A percentile compares a stretch with the other conserved stretches of the same genome.
These are phyloP conservation scores for Alternaria conjuncta DNA, from an alignment of 2,329 filamentous ascomycete genomes.

Conservation along the genomic window DNA sequence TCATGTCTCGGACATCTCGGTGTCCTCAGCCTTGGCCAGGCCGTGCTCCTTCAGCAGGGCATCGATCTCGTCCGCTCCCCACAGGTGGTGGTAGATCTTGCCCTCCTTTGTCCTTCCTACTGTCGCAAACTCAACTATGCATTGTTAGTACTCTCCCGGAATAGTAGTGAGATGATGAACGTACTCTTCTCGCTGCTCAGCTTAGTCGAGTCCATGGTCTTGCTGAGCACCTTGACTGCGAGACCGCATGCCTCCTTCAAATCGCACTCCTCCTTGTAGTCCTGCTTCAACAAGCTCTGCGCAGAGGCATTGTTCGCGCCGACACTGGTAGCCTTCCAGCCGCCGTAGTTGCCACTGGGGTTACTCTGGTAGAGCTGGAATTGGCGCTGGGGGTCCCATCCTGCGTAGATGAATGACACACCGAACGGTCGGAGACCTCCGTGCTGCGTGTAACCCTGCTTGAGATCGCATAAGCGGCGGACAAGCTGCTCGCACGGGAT, in stretches of 20 bases:
- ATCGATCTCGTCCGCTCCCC: constrained; percentile 96
- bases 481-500: constrained; percentile 99
- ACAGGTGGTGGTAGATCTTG: constrained; percentile 97
- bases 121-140: constrained; percentile 92
- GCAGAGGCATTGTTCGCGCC: constrained; percentile 98
- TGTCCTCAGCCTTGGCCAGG: constrained; percentile 70
- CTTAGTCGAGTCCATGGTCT: constrained; percentile 99
- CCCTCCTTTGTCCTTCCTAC: constrained; percentile 94
- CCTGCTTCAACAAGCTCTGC: constrained; percentile 96
- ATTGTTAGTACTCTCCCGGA: constrained; percentile 28
- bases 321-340: constrained; percentile 98
- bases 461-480: constrained; percentile 92
- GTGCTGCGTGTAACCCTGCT: constrained; percentile 99
- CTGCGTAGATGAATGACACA: constrained; percentile 99
- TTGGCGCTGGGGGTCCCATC: constrained; percentile 92
- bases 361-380: constrained; percentile 99
- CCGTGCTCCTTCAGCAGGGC: constrained; percentile 93
- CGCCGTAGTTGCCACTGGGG: constrained; percentile 97
- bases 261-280: constrained; percentile 98
- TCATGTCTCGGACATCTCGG: constrained; percentile 46
- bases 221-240: constrained; percentile 98
- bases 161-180: constrained; percentile 46
- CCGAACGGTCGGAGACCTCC: constrained; percentile 97
- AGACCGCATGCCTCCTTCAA: constrained; percentile 95
- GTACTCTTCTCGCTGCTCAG: constrained; percentile 98